These are phyloP conservation scores for Trypanosoma melophagium DNA, from an alignment of 208 protist species.

Conservation along the genomic window DNA sequence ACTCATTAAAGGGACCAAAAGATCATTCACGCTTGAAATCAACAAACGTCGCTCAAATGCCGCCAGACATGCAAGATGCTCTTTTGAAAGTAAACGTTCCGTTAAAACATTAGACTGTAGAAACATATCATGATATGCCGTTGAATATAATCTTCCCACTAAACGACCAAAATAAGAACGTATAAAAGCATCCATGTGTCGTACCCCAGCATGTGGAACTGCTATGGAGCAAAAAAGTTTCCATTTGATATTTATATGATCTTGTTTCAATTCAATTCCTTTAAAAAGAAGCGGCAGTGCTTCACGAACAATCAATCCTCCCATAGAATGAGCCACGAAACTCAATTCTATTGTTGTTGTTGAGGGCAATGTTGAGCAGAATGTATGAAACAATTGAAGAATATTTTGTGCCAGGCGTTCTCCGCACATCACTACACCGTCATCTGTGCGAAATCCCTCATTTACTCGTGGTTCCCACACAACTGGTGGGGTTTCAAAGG, in stretches of 20 bases:
- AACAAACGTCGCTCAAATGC: conserved; percentile 21
- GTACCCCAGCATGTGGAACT: conserved; percentile 48
- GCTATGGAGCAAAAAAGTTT: conserved; percentile 56
- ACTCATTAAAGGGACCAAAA: conserved; percentile 25
- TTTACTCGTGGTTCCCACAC: conserved; percentile 34
- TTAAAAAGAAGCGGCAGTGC: conserved; percentile 41
- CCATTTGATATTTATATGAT: conserved; percentile 31
- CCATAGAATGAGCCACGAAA: conserved; percentile 56
- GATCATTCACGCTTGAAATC: conserved; percentile 21
- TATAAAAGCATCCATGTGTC: conserved; percentile 42
- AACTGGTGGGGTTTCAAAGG: conserved; percentile 14
- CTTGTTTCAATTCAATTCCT: background rate
- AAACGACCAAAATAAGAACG: conserved; percentile 30
- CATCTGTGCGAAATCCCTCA: conserved; percentile 32
- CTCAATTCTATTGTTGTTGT: conserved; percentile 39
- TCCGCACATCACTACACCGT: conserved; percentile 42
- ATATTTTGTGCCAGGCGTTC: conserved; percentile 32
- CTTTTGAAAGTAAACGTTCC: conserved; percentile 18
- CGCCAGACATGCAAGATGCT: conserved; percentile 19
- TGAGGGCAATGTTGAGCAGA: background rate
- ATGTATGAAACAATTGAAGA: background rate
- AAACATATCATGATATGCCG: conserved; percentile 46
- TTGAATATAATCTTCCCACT: conserved; percentile 31
- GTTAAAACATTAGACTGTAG: conserved; percentile 26
- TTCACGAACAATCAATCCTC: conserved; percentile 59